Conservation (phyloP, 1,139 yeast genomes). For the Suhomyces yuchorum region DNA sequence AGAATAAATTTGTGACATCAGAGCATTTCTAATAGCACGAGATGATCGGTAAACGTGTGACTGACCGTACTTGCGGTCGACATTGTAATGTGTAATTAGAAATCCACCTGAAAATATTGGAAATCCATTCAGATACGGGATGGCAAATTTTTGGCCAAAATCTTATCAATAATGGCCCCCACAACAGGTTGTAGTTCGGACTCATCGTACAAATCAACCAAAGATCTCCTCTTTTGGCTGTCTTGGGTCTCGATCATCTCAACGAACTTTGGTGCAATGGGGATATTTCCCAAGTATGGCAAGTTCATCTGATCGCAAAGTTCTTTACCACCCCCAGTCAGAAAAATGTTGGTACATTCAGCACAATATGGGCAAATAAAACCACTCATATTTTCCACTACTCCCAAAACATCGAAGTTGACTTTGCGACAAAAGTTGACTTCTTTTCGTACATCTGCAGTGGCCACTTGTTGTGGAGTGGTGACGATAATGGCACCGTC, state of each 20-base stretch:
- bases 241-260: constrained; percentile 72
- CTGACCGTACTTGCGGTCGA: no score
- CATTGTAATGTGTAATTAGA: no score
- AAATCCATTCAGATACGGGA: constrained; percentile 22
- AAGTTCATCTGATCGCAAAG: constrained; percentile 64
- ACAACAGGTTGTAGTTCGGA: constrained; percentile 53
- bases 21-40: not conserved
- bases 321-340: constrained; percentile 87
- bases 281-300: constrained; percentile 80
- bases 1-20: not conserved
- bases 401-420: constrained; percentile 45
- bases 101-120: not conserved
- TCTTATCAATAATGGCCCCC: constrained; percentile 48
- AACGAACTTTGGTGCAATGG: constrained; percentile 90
- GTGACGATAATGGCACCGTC: constrained; percentile 54
- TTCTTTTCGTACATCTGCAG: constrained; percentile 54
- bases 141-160: constrained; percentile 43
- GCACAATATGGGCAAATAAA: constrained; percentile 73
- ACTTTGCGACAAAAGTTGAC: constrained; percentile 50
- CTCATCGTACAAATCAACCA: constrained; percentile 40
- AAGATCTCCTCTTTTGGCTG: constrained; percentile 22
- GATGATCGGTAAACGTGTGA: not conserved
- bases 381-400: constrained; percentile 53
- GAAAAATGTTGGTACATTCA: constrained; percentile 89
- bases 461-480: constrained; percentile 57